Base-by-base conservation (phyloP, 139 green algal genomes). In the Edaphochlamys debaryana region DNA sequence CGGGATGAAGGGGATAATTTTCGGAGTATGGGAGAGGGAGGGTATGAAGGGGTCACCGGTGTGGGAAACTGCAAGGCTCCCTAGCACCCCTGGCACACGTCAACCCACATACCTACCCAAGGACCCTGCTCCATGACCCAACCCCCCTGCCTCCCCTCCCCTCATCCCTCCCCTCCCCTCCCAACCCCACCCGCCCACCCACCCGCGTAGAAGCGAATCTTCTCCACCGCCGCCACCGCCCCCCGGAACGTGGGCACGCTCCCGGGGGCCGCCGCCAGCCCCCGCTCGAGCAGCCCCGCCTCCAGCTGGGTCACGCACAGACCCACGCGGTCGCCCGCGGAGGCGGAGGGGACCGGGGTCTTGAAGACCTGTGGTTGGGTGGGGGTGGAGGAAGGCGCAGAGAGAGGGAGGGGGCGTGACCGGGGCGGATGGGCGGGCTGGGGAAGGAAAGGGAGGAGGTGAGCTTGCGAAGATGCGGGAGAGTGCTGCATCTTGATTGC, bases 241-340 rank as follows among this genome's bases (percentile, higher is more conserved):
- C 66, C 87, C 13, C 69, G 82, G 87, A 97, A 97, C 0, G 90
- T 96, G 37, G 92, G 94, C 67, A 98, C 88, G 6, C 86, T 91
- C 22, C 91, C 90, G 7, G 96, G 95, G 0, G 88, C 71, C 40
- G 87, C 91, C n/a, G 92, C 91, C 29, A 98, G 52, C 5, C 94
- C 95, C 4, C 97, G 80, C 87, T 99, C 97, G 19, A 99, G 52
- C 1, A 90, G 54, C 29, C 82, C 87, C 2, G 96, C 38, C 84
- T 98, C 94, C 41, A 99, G 92, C 80, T 98, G 89, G 0, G 96
- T 95, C 15, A 99, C 92, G 74, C 96, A 98, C 4, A 99, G 87
- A 22, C 94, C 97, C 23, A 95, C 90, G 0, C 97, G 79, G 86
- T 99, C 96, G 1, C 96, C 87, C 87, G 66, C 36, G 11, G 37